Percentiles rank a stretch among this genome's conserved stretches.
These are phyloP conservation scores for Coniophora puteana DNA, from an alignment of 1,284 basidiomycete genomes.

Conservation along the genomic window DNA sequence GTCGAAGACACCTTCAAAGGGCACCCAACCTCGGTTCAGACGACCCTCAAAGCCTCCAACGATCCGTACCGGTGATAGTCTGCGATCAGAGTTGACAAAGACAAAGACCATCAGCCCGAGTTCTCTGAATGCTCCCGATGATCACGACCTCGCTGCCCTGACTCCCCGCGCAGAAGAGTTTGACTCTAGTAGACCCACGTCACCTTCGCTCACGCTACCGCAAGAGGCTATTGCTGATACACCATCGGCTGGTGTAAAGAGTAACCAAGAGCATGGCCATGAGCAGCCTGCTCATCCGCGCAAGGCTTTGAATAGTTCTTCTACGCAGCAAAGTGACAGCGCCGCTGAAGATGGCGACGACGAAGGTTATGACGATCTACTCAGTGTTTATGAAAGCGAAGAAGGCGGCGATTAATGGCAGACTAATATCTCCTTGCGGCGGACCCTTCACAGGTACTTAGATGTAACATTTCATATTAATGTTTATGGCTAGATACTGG, in stretches of 20 bases:
- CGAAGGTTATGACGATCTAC: slow-evolving; percentile 71
- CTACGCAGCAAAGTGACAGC: slow-evolving; percentile 47
- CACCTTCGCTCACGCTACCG: slow-evolving; percentile 26
- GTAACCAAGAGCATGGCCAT: too few species aligned
- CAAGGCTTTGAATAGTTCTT: too few species aligned
- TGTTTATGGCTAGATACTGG: too few species aligned
- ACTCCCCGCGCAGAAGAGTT: slow-evolving; percentile 58
- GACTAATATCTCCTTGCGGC: not conserved
- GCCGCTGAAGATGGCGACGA: slow-evolving; percentile 72
- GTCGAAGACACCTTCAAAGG: slow-evolving; percentile 31
- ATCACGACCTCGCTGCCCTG: slow-evolving; percentile 38
- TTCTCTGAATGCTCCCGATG: slow-evolving; percentile 43
- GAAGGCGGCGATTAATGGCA: slow-evolving; percentile 33
- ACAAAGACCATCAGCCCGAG: slow-evolving; percentile 37
- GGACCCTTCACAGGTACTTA: too few species aligned
- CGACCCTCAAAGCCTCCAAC: too few species aligned
- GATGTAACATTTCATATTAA: too few species aligned
- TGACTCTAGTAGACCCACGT: slow-evolving; percentile 27
- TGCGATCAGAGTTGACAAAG: too few species aligned
- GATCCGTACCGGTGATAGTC: slow-evolving; percentile 40
- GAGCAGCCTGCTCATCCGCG: too few species aligned
- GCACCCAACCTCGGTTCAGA: too few species aligned
- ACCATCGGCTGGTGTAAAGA: too few species aligned
- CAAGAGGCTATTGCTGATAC: too few species aligned
- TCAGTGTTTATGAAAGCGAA: slow-evolving; percentile 79